These are phyloP conservation scores for Blakeslea trispora DNA, from an alignment of 371 early-diverging fungal species.

Conservation along the genomic window DNA sequence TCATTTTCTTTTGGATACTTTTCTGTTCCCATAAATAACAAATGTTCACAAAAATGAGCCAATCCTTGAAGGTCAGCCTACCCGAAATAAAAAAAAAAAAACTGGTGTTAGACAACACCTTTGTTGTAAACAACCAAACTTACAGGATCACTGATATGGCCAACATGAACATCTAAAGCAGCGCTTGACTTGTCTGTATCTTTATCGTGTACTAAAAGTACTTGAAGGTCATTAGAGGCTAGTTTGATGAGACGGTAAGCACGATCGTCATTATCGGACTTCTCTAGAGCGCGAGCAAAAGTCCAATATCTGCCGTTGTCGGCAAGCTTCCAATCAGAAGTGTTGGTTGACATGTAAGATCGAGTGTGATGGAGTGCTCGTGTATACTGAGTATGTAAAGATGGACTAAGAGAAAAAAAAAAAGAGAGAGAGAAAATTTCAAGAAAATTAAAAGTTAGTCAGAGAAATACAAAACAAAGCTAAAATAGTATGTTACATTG, in stretches of 20 bases:
- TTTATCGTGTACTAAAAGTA: conserved; percentile 80
- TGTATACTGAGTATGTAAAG: no score
- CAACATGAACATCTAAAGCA: conserved; percentile 93
- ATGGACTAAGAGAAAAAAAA: no score
- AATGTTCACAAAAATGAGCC: conserved; percentile 99
- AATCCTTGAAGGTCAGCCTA: conserved; percentile 82
- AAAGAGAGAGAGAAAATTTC: no score
- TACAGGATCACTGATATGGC: conserved; percentile 83
- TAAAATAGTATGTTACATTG: no score
- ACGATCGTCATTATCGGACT: conserved; percentile 79
- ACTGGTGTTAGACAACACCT: no score
- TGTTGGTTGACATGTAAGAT: background rate
- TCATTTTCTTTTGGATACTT: conserved; percentile 96
- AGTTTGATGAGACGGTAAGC: conserved; percentile 81
- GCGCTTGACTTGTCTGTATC: conserved; percentile 90
- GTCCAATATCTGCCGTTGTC: conserved; percentile 38
- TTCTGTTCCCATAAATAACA: conserved; percentile 88
- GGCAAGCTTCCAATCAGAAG: conserved; percentile 41
- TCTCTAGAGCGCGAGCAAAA: conserved; percentile 48
- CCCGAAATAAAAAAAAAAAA: no score
- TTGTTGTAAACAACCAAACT: no score
- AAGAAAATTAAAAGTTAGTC: no score
- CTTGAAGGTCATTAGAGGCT: conserved; percentile 73
- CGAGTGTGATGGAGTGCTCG: no score
- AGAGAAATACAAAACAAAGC: no score